Evolutionary conservation across 176 grass and related monocot species (phyloP).

Genomic region (Bothriochloa decipiens): DNA sequence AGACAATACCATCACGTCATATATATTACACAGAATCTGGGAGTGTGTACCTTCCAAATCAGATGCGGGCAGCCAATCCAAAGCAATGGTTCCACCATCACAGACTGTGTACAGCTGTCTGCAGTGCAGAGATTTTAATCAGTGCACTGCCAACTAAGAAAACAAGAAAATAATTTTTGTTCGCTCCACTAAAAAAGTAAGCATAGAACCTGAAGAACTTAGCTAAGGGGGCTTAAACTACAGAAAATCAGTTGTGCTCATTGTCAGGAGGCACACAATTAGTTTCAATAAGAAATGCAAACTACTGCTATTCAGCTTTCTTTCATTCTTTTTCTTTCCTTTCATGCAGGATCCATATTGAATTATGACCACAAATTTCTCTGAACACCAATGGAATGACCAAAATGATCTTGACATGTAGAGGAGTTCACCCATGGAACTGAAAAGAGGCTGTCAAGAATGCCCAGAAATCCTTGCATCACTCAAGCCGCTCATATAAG

Average conservation of each 20-base stretch:
- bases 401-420: not conserved
- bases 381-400: not conserved
- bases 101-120: constrained; percentile 78
- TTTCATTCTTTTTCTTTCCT: not conserved
- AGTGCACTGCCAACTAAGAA: constrained; percentile 20
- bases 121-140: constrained; percentile 39
- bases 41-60: constrained; percentile 54
- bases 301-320: constrained; percentile 3
- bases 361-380: constrained; percentile 27
- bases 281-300: constrained; percentile 3
- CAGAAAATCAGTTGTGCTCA: not conserved
- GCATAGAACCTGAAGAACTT: constrained; percentile 3
- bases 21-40: constrained; percentile 16
- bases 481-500: not conserved
- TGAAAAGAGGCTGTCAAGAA: not conserved
- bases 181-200: not conserved
- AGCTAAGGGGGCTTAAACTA: not conserved
- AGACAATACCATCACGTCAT: constrained; percentile 37
- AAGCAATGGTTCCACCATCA: constrained; percentile 93
- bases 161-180: not conserved
- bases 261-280: not conserved
- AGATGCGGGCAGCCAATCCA: constrained; percentile 80
- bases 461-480: constrained; percentile 16
- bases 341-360: not conserved
- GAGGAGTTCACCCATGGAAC: not conserved